Conservation (phyloP, 2,329 filamentous ascomycete genomes). For the Juglanconis oblonga region DNA sequence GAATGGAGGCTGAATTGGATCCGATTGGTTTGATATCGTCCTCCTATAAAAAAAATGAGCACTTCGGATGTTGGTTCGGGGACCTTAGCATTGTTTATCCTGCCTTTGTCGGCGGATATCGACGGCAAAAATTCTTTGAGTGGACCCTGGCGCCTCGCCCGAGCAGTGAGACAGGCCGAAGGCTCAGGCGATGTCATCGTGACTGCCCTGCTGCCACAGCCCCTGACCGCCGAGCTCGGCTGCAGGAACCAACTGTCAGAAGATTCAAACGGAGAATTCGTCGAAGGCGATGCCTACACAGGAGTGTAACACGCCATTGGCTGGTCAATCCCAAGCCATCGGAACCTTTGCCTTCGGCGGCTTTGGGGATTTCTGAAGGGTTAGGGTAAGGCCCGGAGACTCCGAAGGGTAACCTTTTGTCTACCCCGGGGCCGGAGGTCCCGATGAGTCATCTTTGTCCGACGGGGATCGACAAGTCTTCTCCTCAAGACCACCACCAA, state of each 20-base stretch:
- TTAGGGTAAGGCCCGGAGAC: background rate
- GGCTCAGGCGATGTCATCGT: slow-evolving; percentile 1
- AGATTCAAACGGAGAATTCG: background rate
- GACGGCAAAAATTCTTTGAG: slow-evolving; percentile 3
- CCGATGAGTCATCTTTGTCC: too few relatives aligned
- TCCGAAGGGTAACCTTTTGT: too few relatives aligned
- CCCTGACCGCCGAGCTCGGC: background rate
- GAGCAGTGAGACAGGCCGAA: background rate
- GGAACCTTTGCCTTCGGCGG: background rate
- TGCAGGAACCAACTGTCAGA: too few relatives aligned
- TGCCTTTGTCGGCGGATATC: slow-evolving; percentile 4
- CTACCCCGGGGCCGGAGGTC: too few relatives aligned
- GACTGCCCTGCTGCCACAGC: background rate
- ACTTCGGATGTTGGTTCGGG: background rate
- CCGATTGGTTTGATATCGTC: background rate
- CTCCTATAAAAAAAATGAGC: background rate
- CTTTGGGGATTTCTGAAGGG: background rate
- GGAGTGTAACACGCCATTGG: background rate
- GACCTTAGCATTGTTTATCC: background rate
- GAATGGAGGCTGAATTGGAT: background rate
- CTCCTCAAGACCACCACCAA: too few relatives aligned
- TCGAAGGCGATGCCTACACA: too few relatives aligned
- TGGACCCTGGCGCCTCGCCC: background rate
- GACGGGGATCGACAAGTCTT: too few relatives aligned
- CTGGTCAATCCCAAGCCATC: background rate